phyloP scores from a whole-genome alignment of 805 yeast species.

The Saccharomycopsis olivae region DNA sequence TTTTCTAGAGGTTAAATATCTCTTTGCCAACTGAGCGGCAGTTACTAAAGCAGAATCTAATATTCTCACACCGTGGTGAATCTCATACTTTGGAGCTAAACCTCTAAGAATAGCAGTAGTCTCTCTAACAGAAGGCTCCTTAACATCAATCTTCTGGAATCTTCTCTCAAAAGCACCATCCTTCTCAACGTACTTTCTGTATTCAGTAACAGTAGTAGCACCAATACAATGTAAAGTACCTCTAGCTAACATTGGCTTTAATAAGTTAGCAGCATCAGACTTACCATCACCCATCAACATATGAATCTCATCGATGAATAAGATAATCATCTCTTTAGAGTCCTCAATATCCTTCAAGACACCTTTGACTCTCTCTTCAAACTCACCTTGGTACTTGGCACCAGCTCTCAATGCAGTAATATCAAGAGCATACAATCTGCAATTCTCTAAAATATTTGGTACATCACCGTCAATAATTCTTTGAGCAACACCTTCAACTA shows the following conservation, averaged over 20 bases:
- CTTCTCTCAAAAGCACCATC: conserved; percentile 99
- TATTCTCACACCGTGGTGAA: conserved; percentile 95
- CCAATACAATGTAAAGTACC: conserved; percentile 96
- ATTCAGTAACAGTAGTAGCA: conserved; percentile 93
- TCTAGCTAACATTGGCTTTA: conserved; percentile 95
- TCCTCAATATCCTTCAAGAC: conserved; percentile 90
- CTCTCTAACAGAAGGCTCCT: conserved; percentile 85
- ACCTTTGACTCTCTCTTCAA: conserved; percentile 96
- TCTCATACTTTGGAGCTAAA: conserved; percentile 86
- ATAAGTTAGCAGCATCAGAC: conserved; percentile 90
- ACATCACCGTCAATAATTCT: conserved; percentile 93
- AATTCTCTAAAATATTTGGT: conserved; percentile 73
- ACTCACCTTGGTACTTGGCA: conserved; percentile 97
- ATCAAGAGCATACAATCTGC: conserved; percentile 80
- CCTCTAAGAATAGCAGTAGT: conserved; percentile 96
- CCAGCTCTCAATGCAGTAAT: conserved; percentile 97
- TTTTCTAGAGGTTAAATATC: conserved; percentile 90
- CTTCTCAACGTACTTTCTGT: conserved; percentile 83
- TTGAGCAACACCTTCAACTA: conserved; percentile 98
- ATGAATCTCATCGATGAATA: conserved; percentile 96
- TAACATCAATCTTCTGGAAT: conserved; percentile 94
- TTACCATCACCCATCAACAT: conserved; percentile 99
- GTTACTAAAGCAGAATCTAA: conserved; percentile 88
- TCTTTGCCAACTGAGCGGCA: conserved; percentile 89
- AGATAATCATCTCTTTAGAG: conserved; percentile 72